Conservation (phyloP, 2,329 filamentous ascomycete genomes). For the Xylariaceae sp. region DNA sequence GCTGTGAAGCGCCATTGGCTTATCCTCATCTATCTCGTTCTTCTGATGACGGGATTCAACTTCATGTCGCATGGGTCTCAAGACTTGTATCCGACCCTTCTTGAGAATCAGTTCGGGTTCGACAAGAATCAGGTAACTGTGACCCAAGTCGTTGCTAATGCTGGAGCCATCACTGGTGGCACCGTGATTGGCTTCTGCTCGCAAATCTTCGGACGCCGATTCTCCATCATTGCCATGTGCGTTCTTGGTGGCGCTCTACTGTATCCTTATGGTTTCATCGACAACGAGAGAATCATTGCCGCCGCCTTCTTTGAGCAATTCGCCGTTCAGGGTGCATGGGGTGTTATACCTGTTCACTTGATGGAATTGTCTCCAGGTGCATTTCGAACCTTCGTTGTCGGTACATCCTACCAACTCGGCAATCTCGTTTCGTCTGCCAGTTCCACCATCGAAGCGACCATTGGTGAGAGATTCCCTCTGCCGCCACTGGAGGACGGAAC, state of each 20-base stretch:
- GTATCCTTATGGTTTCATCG: constrained; percentile 77
- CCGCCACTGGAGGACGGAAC: constrained; percentile 48
- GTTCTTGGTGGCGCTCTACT: constrained; percentile 70
- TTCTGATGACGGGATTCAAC: constrained; percentile 89
- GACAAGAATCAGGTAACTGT: constrained; percentile 59
- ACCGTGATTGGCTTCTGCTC: constrained; percentile 64
- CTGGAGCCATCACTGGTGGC: constrained; percentile 69
- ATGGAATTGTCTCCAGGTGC: constrained; percentile 73
- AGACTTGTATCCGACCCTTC: constrained; percentile 60
- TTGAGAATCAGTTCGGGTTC: constrained; percentile 55
- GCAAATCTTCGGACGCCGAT: constrained; percentile 66
- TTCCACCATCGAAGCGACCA: constrained; percentile 72
- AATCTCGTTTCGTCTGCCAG: constrained; percentile 70
- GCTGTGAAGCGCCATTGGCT: constrained; percentile 79
- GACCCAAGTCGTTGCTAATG: constrained; percentile 69
- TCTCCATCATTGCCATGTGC: constrained; percentile 65
- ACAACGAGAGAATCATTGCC: constrained; percentile 63
- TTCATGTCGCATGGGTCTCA: constrained; percentile 81
- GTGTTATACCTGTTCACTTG: constrained; percentile 71
- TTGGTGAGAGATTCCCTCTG: constrained; percentile 73
- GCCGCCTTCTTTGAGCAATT: constrained; percentile 84
- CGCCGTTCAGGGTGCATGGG: constrained; percentile 75
- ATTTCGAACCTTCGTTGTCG: constrained; percentile 72
- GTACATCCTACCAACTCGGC: constrained; percentile 73
- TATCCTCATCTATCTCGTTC: constrained; percentile 74